Evolutionary conservation across 2,329 filamentous ascomycete genomes (phyloP), one percentile per base, ranked within the genome.

Genomic region (Penicillium polonicum): DNA sequence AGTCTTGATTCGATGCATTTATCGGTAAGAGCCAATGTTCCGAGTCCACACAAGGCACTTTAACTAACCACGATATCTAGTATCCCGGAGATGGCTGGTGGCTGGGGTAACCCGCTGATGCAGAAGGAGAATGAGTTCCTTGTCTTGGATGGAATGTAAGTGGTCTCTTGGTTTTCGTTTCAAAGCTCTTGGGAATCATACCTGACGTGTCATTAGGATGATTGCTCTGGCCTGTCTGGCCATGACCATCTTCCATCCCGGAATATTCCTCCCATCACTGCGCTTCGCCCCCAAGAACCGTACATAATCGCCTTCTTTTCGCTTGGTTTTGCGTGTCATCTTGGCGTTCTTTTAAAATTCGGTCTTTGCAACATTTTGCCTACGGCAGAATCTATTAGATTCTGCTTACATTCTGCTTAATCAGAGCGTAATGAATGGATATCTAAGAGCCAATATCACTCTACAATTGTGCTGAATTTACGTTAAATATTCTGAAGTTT

Each of bases 21-120:
- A 78, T 61, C 75, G 76, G 74, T 77, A 66, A 44, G 71, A 15
- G 19, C 9, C 19, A 25, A 15, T 4, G 42, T 15, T 3, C 5
- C 4, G 0, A 17, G 8, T 19, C 4, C 36, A 38, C 33, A 13
- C 15, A 21, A 3, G 7, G 23, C 19, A 46, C 19, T 23, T 55
- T 25, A 58, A 58, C 60, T 60, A 43, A 60, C 45, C 10, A 39
- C 44, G 2, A 43, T 54, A 50, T 45, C 50, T 57, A 80, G 78
- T 69, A 70, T 81, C 7, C 79, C 79, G 4, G 79, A 81, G 63
- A 80, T 81, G 79, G 76, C 78, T 5, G 78, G 78, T 25, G 79
- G 79, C 4, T 81, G 79, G 79, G 78, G 78, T 23, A 78, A 75
- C 46, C 67, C 72, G 0, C 60, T 80, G 42, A 80, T 80, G 79